Percentiles rank a stretch among this genome's conserved stretches.
Conservation (phyloP, 352 stramenopile genomes). For the Phytophthora pini region DNA sequence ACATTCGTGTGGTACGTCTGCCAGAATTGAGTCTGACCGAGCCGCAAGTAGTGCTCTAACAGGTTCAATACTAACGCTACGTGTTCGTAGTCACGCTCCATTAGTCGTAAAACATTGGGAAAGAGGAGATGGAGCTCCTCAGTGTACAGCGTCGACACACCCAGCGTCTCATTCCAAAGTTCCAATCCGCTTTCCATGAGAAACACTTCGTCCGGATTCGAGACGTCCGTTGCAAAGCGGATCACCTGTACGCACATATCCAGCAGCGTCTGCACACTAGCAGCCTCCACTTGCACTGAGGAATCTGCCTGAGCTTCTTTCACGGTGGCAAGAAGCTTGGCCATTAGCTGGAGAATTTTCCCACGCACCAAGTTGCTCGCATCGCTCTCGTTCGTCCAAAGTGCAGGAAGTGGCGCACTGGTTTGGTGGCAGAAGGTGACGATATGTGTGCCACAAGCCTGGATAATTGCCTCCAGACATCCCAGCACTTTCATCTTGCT, state of each 20-base stretch:
- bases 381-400: constrained; percentile 78
- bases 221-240: constrained; percentile 73
- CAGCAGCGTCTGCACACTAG: constrained; percentile 52
- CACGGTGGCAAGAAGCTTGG: constrained; percentile 65
- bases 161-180: constrained; percentile 69
- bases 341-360: constrained; percentile 83
- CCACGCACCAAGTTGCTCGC: constrained; percentile 82
- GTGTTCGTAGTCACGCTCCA: constrained; percentile 86
- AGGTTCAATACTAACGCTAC: constrained; percentile 64
- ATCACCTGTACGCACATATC: constrained; percentile 79
- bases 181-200: constrained; percentile 86
- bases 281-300: constrained; percentile 14
- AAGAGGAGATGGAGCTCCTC: constrained; percentile 78
- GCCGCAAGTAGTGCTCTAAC: constrained; percentile 66
- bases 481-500: constrained; percentile 84
- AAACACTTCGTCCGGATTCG: constrained; percentile 85
- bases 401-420: constrained; percentile 65
- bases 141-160: constrained; percentile 59
- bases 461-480: constrained; percentile 76
- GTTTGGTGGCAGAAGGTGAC: constrained; percentile 67
- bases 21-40: constrained; percentile 73
- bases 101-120: constrained; percentile 60
- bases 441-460: constrained; percentile 63
- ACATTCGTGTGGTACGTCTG: constrained; percentile 61
- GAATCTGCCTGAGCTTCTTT: constrained; percentile 45